Conservation (phyloP, 495 filamentous ascomycete genomes). For the Aspergillus leporis region DNA sequence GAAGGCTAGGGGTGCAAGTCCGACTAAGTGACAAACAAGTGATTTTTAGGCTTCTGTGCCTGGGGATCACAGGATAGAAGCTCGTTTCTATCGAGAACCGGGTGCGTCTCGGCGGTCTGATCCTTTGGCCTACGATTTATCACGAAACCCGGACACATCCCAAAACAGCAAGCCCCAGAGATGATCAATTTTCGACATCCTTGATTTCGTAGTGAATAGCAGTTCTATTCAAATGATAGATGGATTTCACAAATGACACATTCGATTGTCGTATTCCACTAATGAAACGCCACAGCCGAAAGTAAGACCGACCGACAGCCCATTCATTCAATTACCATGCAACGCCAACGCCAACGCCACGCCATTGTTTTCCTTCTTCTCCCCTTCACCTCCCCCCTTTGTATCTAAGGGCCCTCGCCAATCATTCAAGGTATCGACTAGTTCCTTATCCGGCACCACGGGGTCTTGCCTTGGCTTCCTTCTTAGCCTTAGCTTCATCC, state of each 20-base stretch:
- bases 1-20: not conserved
- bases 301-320: not conserved
- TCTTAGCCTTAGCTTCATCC: constrained; percentile 81
- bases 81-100: not conserved
- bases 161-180: not conserved
- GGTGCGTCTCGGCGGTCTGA: not conserved
- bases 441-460: constrained; percentile 59
- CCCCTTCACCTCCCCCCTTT: not conserved
- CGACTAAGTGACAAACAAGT: not conserved
- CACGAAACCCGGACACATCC: not conserved
- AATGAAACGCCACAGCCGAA: not conserved
- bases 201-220: not conserved
- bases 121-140: not conserved
- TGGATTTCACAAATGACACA: not conserved
- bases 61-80: not conserved
- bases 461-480: constrained; percentile 84
- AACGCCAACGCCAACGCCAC: constrained; percentile 9
- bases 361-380: not conserved
- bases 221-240: not conserved
- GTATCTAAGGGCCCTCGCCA: not conserved
- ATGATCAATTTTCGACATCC: not conserved
- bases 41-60: not conserved
- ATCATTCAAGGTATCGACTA: not conserved
- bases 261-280: not conserved
- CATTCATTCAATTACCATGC: not conserved